Evolutionary conservation across 306 rosid genomes (phyloP).

Genomic region (Clitoria ternatea): DNA sequence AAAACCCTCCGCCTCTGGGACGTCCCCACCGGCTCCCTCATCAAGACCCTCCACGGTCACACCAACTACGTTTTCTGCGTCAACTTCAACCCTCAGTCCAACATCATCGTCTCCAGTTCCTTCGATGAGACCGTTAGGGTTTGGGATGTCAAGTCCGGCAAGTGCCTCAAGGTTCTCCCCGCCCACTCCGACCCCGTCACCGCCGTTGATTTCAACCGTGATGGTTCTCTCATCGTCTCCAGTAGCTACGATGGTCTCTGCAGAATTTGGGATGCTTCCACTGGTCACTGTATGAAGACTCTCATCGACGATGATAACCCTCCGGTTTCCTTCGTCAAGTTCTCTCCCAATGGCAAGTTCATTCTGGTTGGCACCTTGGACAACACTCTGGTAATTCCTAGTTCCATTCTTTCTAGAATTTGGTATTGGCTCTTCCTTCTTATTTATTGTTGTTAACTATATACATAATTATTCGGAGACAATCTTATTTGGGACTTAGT

Average conservation of each 20-base stretch:
- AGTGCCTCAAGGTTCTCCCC: constrained; percentile 79
- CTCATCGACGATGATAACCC: constrained; percentile 88
- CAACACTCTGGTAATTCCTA: constrained; percentile 56
- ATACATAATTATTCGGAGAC: no score
- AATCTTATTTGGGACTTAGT: no score
- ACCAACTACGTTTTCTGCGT: constrained; percentile 86
- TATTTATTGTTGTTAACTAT: no score
- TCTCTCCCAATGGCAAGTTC: constrained; percentile 79
- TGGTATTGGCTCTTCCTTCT: no score
- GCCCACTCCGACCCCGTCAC: constrained; percentile 93
- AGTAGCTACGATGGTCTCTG: constrained; percentile 91
- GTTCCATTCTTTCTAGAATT: no score
- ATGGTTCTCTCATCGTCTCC: constrained; percentile 75
- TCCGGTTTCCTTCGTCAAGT: no score
- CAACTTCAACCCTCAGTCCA: constrained; percentile 80
- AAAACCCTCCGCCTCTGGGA: constrained; percentile 90
- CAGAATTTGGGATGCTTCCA: constrained; percentile 77
- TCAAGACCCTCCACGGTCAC: constrained; percentile 80
- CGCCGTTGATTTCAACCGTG: constrained; percentile 79
- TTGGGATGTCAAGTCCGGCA: constrained; percentile 83
- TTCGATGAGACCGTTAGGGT: constrained; percentile 89
- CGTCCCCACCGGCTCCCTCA: constrained; percentile 58
- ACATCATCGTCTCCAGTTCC: constrained; percentile 83
- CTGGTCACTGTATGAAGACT: constrained; percentile 91
- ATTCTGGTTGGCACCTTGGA: constrained; percentile 92